Base-by-base conservation (phyloP, 2,329 filamentous ascomycete species). In the Dactylellina parvicollis region DNA sequence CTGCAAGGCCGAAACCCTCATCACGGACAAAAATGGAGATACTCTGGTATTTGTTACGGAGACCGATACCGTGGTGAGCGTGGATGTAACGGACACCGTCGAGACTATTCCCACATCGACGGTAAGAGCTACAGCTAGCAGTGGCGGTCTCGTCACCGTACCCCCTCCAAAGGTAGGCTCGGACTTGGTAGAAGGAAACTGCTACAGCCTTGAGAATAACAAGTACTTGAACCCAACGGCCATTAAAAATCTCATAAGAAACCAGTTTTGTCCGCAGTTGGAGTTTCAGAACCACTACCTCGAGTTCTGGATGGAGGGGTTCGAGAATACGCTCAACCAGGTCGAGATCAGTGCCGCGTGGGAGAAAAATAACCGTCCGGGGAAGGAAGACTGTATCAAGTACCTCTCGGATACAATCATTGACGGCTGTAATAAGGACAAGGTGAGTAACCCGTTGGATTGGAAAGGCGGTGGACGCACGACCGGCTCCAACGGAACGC, bases 391-490 rank as follows among this genome's bases (percentile, higher is more conserved):
- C 0, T 72, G 67, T 14, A 47, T 72, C 18, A 47, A 47, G 24
- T 36, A 64, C 22, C 46, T 72, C 1, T 44, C 34, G 1, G 40
- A 38, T 1, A 50, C 24, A n/a, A 28, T 72, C 1, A 44, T 71
- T 3, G 59, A 65, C 26, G 67, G 59, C 1, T 72, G 67, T 42
- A 59, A 72, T 18, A 44, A 42, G 4, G 46, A 72, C 22, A 18
- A 18, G 1, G n/a, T 26, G 2, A 52, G 40, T 2, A 72, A 72
- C 28, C 57, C 67, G 10, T 8, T 72, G 14, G 47, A 65, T 14
- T 72, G 67, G 67, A 72, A 72, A 32, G 67, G 67, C n/a, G 67
- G 67, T 7, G 67, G 67, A 9, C 20, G 65, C 1, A 62, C 34
- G 1, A 24, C 18, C 10, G 61, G 50, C 8, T 14, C 18, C 1